phyloP scores from a whole-genome alignment of 371 early-diverging fungal genomes.

The Mucor racemosus region DNA sequence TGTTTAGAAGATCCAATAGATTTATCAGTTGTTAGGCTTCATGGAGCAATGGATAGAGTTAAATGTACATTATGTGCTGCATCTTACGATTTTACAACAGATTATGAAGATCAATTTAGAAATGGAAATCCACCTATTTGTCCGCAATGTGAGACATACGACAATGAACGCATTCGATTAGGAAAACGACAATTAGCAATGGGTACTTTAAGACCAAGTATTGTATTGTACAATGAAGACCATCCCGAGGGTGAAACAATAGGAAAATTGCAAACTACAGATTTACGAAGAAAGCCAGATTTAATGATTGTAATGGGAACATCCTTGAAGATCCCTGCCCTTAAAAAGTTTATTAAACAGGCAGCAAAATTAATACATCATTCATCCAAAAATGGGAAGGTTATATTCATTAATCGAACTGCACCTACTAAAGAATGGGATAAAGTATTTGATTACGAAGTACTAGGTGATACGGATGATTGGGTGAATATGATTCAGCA shows the following conservation, averaged over 20 bases:
- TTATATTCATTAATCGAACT: slow-evolving; percentile 67
- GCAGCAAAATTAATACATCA: slow-evolving; percentile 63
- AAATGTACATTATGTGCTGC: slow-evolving; percentile 85
- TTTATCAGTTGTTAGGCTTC: slow-evolving; percentile 83
- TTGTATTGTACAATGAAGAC: slow-evolving; percentile 97
- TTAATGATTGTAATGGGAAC: slow-evolving; percentile 99
- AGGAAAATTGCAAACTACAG: slow-evolving; percentile 65
- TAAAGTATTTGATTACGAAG: slow-evolving; percentile 86
- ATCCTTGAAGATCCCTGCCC: slow-evolving; percentile 92
- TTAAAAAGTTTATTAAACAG: slow-evolving; percentile 88
- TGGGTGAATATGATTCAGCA: slow-evolving; percentile 53
- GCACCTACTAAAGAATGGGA: slow-evolving; percentile 81
- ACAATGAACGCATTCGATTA: slow-evolving; percentile 57
- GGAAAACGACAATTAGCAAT: slow-evolving; percentile 78
- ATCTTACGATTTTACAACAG: slow-evolving; percentile 61
- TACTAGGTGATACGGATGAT: slow-evolving; percentile 81
- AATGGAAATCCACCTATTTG: slow-evolving; percentile 79
- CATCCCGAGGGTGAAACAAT: slow-evolving; percentile 91
- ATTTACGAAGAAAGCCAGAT: slow-evolving; percentile 79
- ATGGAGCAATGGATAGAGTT: slow-evolving; percentile 86
- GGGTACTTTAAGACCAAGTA: slow-evolving; percentile 92
- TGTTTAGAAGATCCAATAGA: slow-evolving; percentile 78
- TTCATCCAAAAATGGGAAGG: slow-evolving; percentile 39
- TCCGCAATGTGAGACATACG: slow-evolving; percentile 71
- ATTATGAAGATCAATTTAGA: slow-evolving; percentile 62